phyloP scores from a whole-genome alignment of 2,329 filamentous ascomycete species.

The Aspergillus novoparasiticus region DNA sequence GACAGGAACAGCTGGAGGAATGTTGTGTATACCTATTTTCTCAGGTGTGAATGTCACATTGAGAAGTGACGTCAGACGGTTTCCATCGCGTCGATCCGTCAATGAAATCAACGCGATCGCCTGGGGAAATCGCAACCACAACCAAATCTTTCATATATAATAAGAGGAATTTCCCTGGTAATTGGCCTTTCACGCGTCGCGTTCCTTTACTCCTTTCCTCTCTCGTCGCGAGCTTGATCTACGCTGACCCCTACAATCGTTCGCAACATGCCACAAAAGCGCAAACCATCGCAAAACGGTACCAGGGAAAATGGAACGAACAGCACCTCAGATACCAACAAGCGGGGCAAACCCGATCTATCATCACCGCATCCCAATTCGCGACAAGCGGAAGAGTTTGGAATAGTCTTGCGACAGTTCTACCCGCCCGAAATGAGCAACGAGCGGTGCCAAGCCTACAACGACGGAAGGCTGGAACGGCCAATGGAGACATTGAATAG shows the following conservation, averaged over 20 bases:
- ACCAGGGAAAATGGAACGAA: constrained; percentile 4
- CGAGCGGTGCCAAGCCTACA: constrained; percentile 73
- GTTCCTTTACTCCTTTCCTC: neutral
- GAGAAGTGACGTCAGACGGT: neutral
- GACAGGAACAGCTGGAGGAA: too few relatives aligned
- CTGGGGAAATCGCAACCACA: neutral
- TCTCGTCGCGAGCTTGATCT: neutral
- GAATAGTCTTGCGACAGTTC: constrained; percentile 71
- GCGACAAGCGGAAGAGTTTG: constrained; percentile 52
- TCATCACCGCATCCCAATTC: constrained; percentile 36
- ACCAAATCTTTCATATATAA: neutral
- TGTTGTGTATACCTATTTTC: neutral
- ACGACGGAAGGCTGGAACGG: constrained; percentile 65
- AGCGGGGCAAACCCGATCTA: constrained; percentile 22
- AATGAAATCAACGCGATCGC: neutral
- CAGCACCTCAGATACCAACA: constrained; percentile 15
- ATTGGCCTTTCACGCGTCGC: neutral
- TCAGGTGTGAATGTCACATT: neutral
- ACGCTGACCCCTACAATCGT: neutral
- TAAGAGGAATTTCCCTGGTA: rapidly evolving
- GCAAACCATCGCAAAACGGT: constrained; percentile 23
- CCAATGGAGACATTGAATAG: constrained; percentile 70
- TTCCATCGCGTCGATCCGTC: neutral
- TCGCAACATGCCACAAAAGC: constrained; percentile 22
- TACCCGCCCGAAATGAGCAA: constrained; percentile 89